These are phyloP conservation scores for Trichosporon sp. DNA, from an alignment of 1,284 basidiomycete species.

Conservation along the genomic window DNA sequence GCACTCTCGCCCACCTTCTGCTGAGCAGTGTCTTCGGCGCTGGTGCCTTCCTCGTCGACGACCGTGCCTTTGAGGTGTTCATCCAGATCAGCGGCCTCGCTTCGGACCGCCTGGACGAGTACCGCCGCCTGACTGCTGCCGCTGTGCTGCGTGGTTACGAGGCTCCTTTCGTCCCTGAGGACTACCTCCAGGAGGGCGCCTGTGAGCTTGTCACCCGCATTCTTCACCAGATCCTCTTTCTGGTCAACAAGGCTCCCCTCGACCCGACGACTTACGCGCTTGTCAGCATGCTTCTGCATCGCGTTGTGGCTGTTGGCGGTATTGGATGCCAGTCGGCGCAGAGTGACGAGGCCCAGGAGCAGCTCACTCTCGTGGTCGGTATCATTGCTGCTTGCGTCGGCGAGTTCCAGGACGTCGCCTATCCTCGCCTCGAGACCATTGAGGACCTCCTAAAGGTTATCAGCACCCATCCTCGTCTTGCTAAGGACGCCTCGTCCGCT, in stretches of 20 bases:
- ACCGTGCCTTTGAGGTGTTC: conserved; percentile 71
- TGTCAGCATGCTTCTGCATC: conserved; percentile 72
- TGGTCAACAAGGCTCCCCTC: conserved; percentile 80
- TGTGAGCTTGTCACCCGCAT: conserved; percentile 79
- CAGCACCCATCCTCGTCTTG: conserved; percentile 74
- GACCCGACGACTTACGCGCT: conserved; percentile 85
- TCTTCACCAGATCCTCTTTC: conserved; percentile 78
- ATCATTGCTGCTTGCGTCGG: conserved; percentile 83
- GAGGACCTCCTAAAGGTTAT: conserved; percentile 75
- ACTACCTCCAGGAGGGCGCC: conserved; percentile 66
- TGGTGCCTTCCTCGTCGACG: conserved; percentile 66
- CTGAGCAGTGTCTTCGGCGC: conserved; percentile 67
- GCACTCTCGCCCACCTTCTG: conserved; percentile 65
- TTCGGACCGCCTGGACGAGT: conserved; percentile 70
- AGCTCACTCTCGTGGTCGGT: conserved; percentile 79
- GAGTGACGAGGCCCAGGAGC: conserved; percentile 78
- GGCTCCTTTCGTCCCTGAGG: conserved; percentile 69
- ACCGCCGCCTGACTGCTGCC: conserved; percentile 73
- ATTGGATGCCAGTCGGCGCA: conserved; percentile 64
- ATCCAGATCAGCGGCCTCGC: conserved; percentile 55
- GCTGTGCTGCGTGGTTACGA: conserved; percentile 74
- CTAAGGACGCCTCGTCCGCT: conserved; percentile 81
- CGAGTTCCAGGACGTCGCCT: conserved; percentile 72
- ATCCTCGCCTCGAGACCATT: conserved; percentile 73
- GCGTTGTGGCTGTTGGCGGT: conserved; percentile 71